Conservation (phyloP, 1,284 basidiomycete genomes). For the Somion occarium region DNA sequence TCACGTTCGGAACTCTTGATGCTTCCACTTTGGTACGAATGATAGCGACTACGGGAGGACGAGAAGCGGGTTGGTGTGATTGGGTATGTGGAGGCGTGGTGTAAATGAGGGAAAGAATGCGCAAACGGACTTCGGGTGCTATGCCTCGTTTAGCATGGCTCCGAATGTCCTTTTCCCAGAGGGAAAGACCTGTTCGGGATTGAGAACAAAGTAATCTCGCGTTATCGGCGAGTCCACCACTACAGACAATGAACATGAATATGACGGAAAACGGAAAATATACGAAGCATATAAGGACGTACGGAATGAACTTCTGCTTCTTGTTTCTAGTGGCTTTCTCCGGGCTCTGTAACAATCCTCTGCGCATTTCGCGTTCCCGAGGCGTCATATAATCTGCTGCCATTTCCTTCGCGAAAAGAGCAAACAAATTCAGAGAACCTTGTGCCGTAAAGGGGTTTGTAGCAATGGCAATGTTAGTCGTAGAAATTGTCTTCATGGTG, state of each 20-base stretch:
- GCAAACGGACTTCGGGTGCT: neutral
- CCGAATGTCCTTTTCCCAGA: neutral
- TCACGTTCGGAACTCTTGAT: neutral
- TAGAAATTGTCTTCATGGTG: neutral
- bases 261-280: neutral
- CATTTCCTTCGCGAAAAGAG: neutral
- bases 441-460: neutral
- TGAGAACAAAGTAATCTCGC: neutral
- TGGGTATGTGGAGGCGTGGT: neutral
- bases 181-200: neutral
- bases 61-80: neutral
- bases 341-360: slow-evolving; percentile 1
- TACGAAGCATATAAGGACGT: neutral
- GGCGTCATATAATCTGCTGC: neutral
- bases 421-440: neutral
- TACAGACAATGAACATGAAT: neutral
- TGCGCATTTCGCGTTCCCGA: neutral
- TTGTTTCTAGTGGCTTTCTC: neutral
- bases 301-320: neutral
- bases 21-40: neutral
- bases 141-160: neutral
- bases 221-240: neutral
- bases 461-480: neutral
- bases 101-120: neutral
- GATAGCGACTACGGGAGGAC: neutral